Evolutionary conservation across 2,329 filamentous ascomycete species (phyloP).

Genomic region (Microcera coccophila): DNA sequence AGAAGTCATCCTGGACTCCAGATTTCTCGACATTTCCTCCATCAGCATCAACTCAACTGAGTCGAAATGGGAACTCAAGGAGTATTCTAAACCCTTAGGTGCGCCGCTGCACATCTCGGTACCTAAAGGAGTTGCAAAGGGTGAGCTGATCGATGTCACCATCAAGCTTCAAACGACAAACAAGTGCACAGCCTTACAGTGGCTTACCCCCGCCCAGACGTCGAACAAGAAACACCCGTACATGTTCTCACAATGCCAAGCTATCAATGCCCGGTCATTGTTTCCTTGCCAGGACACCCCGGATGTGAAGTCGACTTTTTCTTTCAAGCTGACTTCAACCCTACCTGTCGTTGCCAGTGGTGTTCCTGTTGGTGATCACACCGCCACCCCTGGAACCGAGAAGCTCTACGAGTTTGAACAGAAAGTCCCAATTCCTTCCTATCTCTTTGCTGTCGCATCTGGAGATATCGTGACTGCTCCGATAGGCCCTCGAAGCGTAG

Average conservation of each 20-base stretch:
- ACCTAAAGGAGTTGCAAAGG: slow-evolving; percentile 51
- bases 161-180: slow-evolving; percentile 78
- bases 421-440: slow-evolving; percentile 86
- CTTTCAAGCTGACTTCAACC: slow-evolving; percentile 81
- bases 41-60: slow-evolving; percentile 66
- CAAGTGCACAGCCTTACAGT: slow-evolving; percentile 88
- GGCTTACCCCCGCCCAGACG: slow-evolving; percentile 90
- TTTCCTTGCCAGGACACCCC: slow-evolving; percentile 98
- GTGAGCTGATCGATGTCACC: slow-evolving; percentile 50
- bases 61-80: slow-evolving; percentile 65
- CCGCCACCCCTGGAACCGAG: slow-evolving; percentile 43
- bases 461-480: slow-evolving; percentile 82
- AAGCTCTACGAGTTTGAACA: slow-evolving; percentile 84
- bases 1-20: slow-evolving; percentile 86
- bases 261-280: slow-evolving; percentile 87
- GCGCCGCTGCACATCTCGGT: slow-evolving; percentile 64
- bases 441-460: slow-evolving; percentile 87
- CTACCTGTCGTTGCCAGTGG: slow-evolving; percentile 92
- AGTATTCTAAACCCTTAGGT: slow-evolving; percentile 69
- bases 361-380: slow-evolving; percentile 51
- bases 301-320: slow-evolving; percentile 92
- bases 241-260: slow-evolving; percentile 97
- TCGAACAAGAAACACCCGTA: slow-evolving; percentile 95
- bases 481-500: slow-evolving; percentile 79
- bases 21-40: slow-evolving; percentile 67